Evolutionary conservation across 495 filamentous ascomycete species (phyloP), one percentile per base, ranked within the genome.

Genomic region (Neohortaea acidophila): DNA sequence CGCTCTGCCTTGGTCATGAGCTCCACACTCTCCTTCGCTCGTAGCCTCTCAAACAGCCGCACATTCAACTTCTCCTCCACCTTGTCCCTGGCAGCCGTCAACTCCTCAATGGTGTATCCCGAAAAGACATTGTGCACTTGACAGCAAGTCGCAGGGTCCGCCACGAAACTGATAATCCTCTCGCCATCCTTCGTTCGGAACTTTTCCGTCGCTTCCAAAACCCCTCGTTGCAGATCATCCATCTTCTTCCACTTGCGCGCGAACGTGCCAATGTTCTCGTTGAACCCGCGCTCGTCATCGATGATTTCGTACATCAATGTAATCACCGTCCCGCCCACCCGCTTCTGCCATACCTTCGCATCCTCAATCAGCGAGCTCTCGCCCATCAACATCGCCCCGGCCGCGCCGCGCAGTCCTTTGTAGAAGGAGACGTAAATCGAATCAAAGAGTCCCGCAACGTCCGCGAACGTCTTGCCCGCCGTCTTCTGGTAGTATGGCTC

Each of bases 231-330:
- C n/a, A 48, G 18, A 8, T 38, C 35, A 6, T 21, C 17, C 39
- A 48, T 43, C 35, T 43, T 48, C 8, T 48, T 13, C 31, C 44
- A 23, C 33, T 40, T 42, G 25, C 26, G 17, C 8, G 17, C 28
- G 19, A 48, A 48, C 5, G 39, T 43, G 1, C 39, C 39, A 12
- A 48, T 38, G 21, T 34, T 43, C 44, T 48, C 39, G 18, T 48
- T 48, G 20, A 21, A 48, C 5, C 44, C 44, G 33, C 44, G 10
- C 23, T 42, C 44, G 33, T 33, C 28, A 21, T 48, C 44, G 6
- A 39, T 39, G 21, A 43, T 20, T 27, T 48, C 33, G 25, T 38
- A 48, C 2, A 21, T 13, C 6, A 48, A 20, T 11, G 44, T 38
- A 18, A 43, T 33, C 3, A 33, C 18, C 14, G 24, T 43, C 10